A percentile compares a stretch with the other conserved stretches of the same genome.
phyloP scores from a whole-genome alignment of 1,284 basidiomycete genomes.

The Kwoniella shivajii region DNA sequence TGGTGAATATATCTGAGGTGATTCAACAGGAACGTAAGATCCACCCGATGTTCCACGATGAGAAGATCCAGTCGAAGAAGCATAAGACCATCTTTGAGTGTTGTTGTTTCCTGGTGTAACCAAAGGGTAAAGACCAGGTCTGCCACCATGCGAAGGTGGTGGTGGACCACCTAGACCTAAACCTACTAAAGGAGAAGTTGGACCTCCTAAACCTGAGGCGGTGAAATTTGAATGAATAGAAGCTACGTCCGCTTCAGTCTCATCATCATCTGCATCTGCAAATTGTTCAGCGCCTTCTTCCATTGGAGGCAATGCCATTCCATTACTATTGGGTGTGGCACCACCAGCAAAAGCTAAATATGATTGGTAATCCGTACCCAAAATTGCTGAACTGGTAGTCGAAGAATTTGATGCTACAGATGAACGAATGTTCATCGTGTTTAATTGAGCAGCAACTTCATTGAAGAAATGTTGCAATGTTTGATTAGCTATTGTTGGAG shows the following conservation, averaged over 20 bases:
- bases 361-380: constrained; percentile 42
- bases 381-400: constrained; percentile 41
- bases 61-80: constrained; percentile 36
- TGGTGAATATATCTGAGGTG: constrained; percentile 23
- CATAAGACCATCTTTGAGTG: constrained; percentile 38
- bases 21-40: constrained; percentile 27
- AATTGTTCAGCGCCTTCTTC: constrained; percentile 55
- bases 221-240: constrained; percentile 32
- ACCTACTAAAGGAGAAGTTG: constrained; percentile 34
- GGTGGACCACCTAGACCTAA: constrained; percentile 41
- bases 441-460: constrained; percentile 62
- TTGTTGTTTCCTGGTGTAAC: constrained; percentile 11
- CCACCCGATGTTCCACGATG: constrained; percentile 25
- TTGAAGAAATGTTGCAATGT: constrained; percentile 62
- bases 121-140: constrained; percentile 38
- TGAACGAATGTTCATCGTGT: constrained; percentile 58
- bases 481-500: constrained; percentile 56
- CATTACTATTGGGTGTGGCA: constrained; percentile 12
- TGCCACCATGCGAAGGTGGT: constrained; percentile 20
- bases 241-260: constrained; percentile 42
- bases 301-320: constrained; percentile 4
- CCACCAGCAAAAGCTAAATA: constrained; percentile 43
- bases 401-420: constrained; percentile 54
- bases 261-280: constrained; percentile 61
- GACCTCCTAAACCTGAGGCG: constrained; percentile 16